Percentiles rank a stretch among this genome's conserved stretches.
phyloP scores from a whole-genome alignment of 2,329 filamentous ascomycete species.

The Nannizziopsis barbatae region DNA sequence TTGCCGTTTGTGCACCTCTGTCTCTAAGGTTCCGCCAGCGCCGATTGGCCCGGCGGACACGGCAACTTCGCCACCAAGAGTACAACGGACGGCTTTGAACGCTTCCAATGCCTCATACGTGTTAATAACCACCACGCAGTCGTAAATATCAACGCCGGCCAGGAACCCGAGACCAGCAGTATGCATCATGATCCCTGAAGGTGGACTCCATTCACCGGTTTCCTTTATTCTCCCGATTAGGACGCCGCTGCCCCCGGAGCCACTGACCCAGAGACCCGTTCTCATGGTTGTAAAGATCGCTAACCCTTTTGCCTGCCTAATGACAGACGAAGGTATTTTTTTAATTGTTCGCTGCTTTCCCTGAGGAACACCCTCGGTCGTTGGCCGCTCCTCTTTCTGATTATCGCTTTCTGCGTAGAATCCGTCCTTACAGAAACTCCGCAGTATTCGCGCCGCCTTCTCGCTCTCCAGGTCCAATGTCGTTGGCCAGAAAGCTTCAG shows the following conservation, averaged over 20 bases:
- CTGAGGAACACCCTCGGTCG: slow-evolving; percentile 42
- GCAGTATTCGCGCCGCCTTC: slow-evolving; percentile 78
- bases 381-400: slow-evolving; percentile 24
- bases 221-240: slow-evolving; percentile 66
- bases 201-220: slow-evolving; percentile 83
- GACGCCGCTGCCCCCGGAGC: slow-evolving; percentile 79
- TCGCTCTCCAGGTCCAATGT: slow-evolving; percentile 80
- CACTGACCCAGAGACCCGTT: slow-evolving; percentile 81
- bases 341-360: slow-evolving; percentile 57
- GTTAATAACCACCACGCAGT: slow-evolving; percentile 89
- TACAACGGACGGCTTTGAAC: slow-evolving; percentile 68
- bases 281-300: slow-evolving; percentile 95
- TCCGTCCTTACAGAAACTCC: slow-evolving; percentile 77
- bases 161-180: slow-evolving; percentile 82
- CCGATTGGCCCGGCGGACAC: slow-evolving; percentile 67
- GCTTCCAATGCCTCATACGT: slow-evolving; percentile 71
- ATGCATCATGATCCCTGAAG: slow-evolving; percentile 81
- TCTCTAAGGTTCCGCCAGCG: slow-evolving; percentile 61
- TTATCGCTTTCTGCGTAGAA: slow-evolving; percentile 53
- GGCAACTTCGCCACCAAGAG: slow-evolving; percentile 69
- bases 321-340: slow-evolving; percentile 76
- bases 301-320: slow-evolving; percentile 78
- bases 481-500: slow-evolving; percentile 75
- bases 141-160: slow-evolving; percentile 87
- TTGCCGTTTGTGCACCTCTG: slow-evolving; percentile 55